Base-by-base conservation (phyloP, 768 basidiomycete genomes). In the Suillus cothurnatus region DNA sequence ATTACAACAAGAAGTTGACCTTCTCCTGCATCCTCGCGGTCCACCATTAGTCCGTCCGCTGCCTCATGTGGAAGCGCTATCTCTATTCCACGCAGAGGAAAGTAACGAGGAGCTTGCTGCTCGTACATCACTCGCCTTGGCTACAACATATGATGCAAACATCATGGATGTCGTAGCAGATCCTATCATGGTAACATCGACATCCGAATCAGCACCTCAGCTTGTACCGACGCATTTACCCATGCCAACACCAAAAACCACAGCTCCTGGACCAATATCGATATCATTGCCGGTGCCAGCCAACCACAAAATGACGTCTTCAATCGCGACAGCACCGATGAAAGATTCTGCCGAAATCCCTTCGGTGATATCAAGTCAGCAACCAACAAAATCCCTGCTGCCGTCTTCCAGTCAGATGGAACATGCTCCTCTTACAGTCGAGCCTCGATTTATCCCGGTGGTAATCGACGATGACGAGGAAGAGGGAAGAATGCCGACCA, bases 11-110 rank as follows among this genome's bases (percentile, higher is more conserved):
- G 77, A 77, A 41, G 71, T 91, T 56, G 91, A 92, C 64, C 73
- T 88, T 32, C 77, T 94, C 28, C 72, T 95, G 14, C 94, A 95
- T 70, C 93, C 93, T 55, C 88, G 92, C 26, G 81, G 91, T 6
- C 94, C 94, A 11, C 90, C 93, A 9, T 76, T 92, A 15, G 80
- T 93, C 61, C 86, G 89, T 53, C 81, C 89, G 4, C 74, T 91
- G 64, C 91, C 92, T 19, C 80, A 84, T 36, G 72, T 90, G 14
- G 90, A 90, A 67, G 75, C 81, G 1, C 72, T 93, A 19, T 82
- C 88, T 15, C 79, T 93, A 34, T 87, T 86, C 68, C 82, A 81
- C 32, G 77, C 79, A 2, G 90, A 93, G 68, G 90, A 91, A 70
- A 81, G 85, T 36, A 78, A 81, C 23, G 90, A 92, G 70, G 92